phyloP scores from a whole-genome alignment of 2,329 filamentous ascomycete species.

The Epichloe sibirici region DNA sequence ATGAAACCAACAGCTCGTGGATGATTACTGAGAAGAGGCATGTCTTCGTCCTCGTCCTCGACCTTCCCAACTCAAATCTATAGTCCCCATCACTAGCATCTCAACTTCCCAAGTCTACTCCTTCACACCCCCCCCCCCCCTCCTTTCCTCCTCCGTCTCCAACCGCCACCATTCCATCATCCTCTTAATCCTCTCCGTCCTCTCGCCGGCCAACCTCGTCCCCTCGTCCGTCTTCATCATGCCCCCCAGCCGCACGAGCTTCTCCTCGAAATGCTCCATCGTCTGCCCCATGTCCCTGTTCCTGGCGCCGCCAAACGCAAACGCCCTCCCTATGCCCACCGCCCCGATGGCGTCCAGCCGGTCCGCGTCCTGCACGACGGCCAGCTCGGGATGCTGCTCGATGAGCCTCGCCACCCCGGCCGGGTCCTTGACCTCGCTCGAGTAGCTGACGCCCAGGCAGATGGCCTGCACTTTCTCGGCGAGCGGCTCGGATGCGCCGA shows the following conservation, averaged over 20 bases:
- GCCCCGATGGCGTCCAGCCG: slow-evolving; percentile 83
- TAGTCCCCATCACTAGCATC: too few relatives aligned
- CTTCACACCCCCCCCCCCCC: not conserved
- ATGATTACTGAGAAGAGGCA: too few relatives aligned
- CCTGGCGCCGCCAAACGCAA: slow-evolving; percentile 55
- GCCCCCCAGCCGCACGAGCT: slow-evolving; percentile 52
- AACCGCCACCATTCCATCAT: slow-evolving; percentile 49
- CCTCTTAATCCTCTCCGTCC: slow-evolving; percentile 37
- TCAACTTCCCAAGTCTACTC: too few relatives aligned
- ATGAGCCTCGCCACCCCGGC: slow-evolving; percentile 48
- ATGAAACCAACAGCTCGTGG: too few relatives aligned
- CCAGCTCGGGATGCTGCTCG: slow-evolving; percentile 45
- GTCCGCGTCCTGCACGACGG: slow-evolving; percentile 85
- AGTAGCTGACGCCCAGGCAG: slow-evolving; percentile 68
- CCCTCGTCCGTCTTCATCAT: slow-evolving; percentile 54
- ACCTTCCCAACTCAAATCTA: too few relatives aligned
- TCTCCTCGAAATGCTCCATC: slow-evolving; percentile 65
- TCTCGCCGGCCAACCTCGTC: slow-evolving; percentile 36
- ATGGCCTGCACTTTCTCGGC: slow-evolving; percentile 58
- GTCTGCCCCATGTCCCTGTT: slow-evolving; percentile 47
- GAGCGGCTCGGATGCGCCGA: slow-evolving; percentile 44
- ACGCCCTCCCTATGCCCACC: slow-evolving; percentile 62
- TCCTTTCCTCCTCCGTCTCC: slow-evolving; percentile 26
- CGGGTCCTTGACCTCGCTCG: slow-evolving; percentile 57
- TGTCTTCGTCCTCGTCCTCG: too few relatives aligned